phyloP scores from a whole-genome alignment of 176 grass and related monocot species.

The Oropetium thomaeum region DNA sequence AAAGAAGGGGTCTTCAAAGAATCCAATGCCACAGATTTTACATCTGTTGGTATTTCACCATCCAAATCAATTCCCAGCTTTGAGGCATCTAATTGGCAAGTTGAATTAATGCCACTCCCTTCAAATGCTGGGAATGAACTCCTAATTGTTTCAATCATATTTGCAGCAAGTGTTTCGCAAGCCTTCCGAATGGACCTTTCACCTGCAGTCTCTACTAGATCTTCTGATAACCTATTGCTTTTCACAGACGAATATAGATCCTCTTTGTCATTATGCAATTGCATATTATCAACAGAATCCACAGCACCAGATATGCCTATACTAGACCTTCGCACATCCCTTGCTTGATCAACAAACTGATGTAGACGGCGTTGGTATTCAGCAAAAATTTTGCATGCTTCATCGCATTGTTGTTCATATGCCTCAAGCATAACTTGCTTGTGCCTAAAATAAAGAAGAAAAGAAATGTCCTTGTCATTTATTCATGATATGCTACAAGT shows the following conservation, averaged over 20 bases:
- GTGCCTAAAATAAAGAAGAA: slow-evolving; percentile 56
- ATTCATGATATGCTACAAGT: background rate
- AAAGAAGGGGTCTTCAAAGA: slow-evolving; percentile 77
- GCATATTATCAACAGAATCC: slow-evolving; percentile 59
- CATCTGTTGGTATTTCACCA: slow-evolving; percentile 74
- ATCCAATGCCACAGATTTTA: slow-evolving; percentile 72
- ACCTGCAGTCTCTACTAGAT: slow-evolving; percentile 70
- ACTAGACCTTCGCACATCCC: slow-evolving; percentile 71
- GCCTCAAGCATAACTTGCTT: slow-evolving; percentile 89
- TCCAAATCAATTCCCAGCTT: slow-evolving; percentile 92
- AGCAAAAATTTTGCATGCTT: slow-evolving; percentile 91
- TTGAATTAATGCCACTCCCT: slow-evolving; percentile 86
- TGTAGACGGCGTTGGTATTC: slow-evolving; percentile 91
- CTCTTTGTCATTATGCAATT: slow-evolving; percentile 58
- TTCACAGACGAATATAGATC: slow-evolving; percentile 74
- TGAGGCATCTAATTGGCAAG: slow-evolving; percentile 70
- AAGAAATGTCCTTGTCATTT: background rate
- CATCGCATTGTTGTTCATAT: slow-evolving; percentile 90
- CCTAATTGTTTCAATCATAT: slow-evolving; percentile 74
- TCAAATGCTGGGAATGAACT: slow-evolving; percentile 88
- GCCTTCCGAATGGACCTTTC: slow-evolving; percentile 78
- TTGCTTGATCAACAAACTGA: slow-evolving; percentile 91
- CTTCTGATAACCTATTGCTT: slow-evolving; percentile 63
- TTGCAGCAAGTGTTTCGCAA: slow-evolving; percentile 77
- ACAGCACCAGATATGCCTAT: slow-evolving; percentile 43